phyloP scores from a whole-genome alignment of 208 protist genomes.

The Trypanosoma mega region DNA sequence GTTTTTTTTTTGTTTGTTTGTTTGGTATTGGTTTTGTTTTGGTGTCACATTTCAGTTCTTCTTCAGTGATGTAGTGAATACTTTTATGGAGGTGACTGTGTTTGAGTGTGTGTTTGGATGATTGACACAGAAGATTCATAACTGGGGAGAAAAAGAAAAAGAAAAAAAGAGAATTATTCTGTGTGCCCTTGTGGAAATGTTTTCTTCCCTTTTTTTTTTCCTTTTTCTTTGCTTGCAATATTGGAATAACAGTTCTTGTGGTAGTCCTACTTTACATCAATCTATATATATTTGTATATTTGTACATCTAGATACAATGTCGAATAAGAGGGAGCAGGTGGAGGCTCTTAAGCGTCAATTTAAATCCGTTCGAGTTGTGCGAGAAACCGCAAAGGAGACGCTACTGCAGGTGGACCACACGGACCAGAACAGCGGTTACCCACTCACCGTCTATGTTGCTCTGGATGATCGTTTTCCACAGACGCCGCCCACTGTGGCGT shows the following conservation, averaged over 20 bases:
- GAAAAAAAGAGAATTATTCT: too few relatives aligned
- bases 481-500: constrained; percentile 59
- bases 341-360: constrained; percentile 42
- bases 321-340: constrained; percentile 35
- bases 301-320: constrained; percentile 22
- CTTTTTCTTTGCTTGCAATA: too few relatives aligned
- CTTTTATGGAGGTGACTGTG: too few relatives aligned
- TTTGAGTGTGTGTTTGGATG: too few relatives aligned
- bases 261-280: not conserved
- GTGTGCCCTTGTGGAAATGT: not conserved
- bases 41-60: too few relatives aligned
- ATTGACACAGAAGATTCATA: too few relatives aligned
- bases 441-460: constrained; percentile 59
- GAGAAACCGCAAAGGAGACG: constrained; percentile 38
- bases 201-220: not conserved
- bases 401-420: constrained; percentile 66
- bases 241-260: too few relatives aligned
- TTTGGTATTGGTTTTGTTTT: not conserved
- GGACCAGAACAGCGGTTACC: constrained; percentile 41
- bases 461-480: constrained; percentile 49
- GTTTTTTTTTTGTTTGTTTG: constrained; percentile 4
- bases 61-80: too few relatives aligned
- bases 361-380: constrained; percentile 39
- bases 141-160: too few relatives aligned
- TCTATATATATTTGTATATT: constrained; percentile 26